Percentiles rank a stretch among this genome's conserved stretches.
Evolutionary conservation across 2,329 filamentous ascomycete genomes (phyloP).

Genomic region (Coleophoma cylindrospora): DNA sequence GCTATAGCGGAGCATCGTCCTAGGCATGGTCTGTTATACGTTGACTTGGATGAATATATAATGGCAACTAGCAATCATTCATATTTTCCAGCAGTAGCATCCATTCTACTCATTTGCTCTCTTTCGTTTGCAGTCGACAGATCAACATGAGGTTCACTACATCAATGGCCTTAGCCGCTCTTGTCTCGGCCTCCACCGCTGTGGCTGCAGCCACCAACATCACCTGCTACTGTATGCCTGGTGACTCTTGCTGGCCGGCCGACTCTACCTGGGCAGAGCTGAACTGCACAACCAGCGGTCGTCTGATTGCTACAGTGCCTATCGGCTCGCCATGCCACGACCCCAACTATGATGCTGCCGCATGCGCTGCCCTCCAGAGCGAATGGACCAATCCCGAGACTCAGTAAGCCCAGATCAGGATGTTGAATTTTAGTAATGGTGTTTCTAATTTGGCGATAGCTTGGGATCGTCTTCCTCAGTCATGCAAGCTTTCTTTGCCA

Average conservation of each 20-base stretch:
- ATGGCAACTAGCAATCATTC: no score
- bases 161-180: no score
- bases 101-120: no score
- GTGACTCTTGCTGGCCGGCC: constrained; percentile 13
- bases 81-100: no score
- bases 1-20: no score
- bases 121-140: no score
- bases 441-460: constrained; percentile 31
- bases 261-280: constrained; percentile 7
- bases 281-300: constrained; percentile 11
- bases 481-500: background rate
- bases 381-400: constrained; percentile 5
- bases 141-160: no score
- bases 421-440: background rate
- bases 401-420: constrained; percentile 1
- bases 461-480: background rate
- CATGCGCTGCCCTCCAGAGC: constrained; percentile 6
- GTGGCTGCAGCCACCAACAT: no score
- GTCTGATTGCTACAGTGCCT: constrained; percentile 10
- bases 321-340: constrained; percentile 10
- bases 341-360: constrained; percentile 4
- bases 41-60: no score
- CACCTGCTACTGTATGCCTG: constrained; percentile 2
- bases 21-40: no score
- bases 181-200: no score